Evolutionary conservation across 2,329 filamentous ascomycete genomes (phyloP).

Genomic region (Fusarium sp.): DNA sequence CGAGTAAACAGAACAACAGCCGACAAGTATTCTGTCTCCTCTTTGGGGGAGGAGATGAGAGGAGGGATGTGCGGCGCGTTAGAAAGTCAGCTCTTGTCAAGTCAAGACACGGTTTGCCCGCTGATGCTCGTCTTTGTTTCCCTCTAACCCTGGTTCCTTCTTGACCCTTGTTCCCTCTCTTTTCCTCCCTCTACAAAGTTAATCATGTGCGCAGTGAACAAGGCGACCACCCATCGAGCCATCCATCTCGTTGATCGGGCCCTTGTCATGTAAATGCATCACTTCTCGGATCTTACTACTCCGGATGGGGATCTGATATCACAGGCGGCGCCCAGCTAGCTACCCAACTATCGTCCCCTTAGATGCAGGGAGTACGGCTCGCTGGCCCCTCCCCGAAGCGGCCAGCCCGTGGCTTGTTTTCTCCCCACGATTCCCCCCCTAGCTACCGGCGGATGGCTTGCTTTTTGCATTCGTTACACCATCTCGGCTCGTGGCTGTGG

Average conservation of each 20-base stretch:
- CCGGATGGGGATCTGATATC: constrained; percentile 4
- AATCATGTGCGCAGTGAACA: constrained; percentile 10
- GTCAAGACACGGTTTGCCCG: not conserved
- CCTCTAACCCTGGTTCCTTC: not conserved
- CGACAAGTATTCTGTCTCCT: not conserved
- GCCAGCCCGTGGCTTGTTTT: constrained; percentile 34
- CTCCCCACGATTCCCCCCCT: constrained; percentile 38
- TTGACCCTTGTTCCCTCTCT: not conserved
- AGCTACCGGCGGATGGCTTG: constrained; percentile 30
- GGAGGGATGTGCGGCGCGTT: not conserved
- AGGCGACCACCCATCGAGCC: constrained; percentile 5
- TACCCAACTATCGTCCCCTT: constrained; percentile 10
- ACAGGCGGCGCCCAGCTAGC: constrained; percentile 3
- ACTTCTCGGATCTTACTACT: constrained; percentile 8
- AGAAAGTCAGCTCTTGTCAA: not conserved
- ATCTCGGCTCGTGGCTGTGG: constrained; percentile 20
- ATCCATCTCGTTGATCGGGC: not conserved
- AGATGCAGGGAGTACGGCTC: constrained; percentile 33
- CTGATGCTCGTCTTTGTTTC: not conserved
- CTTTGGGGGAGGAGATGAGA: not conserved
- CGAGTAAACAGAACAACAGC: not conserved
- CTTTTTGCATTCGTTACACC: constrained; percentile 23
- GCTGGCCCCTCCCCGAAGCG: constrained; percentile 10
- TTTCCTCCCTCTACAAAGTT: not conserved
- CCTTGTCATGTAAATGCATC: not conserved